Base-by-base conservation (phyloP, 306 rosid species). In the Rosa chinensis region DNA sequence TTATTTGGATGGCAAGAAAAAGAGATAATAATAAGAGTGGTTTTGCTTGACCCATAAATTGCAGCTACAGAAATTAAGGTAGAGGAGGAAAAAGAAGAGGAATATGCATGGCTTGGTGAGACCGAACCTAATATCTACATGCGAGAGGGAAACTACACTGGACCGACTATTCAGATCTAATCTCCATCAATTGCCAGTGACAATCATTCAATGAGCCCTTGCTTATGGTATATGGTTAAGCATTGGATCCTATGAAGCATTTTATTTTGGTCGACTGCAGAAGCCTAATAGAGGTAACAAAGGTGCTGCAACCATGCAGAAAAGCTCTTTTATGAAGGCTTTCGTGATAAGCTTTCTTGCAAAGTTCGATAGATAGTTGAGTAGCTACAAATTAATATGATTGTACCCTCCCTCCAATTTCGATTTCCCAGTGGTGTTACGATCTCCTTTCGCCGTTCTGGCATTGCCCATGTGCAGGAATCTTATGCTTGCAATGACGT, bases 101-200 rank as follows among this genome's bases (percentile, higher is more conserved):
- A 89, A 50, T 87, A 90, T 82, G 97, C 98, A 66, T 95, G 99
- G 99, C 97, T 95, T 81, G 90, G 86, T 13, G 88, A 88, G 93
- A 79, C 85, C 39, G 88, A 85, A 76, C 96, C 99, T 37, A 88
- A 89, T 84, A 91, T 92, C 62, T 85, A 87, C 70, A 95, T 95
- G 99, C 95, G 90, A 45, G 79, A 20, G 14, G 98, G 97, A 69
- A 83, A 55, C 70, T 92, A 95, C 79, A 81, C 87, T 55, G 99
- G 98, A 25, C 98, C 98, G 44, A 70, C 86, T 77, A 87, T 95
- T 85, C 85, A 80, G 83, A 72, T 75, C 48, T 91, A 92, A 86
- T 82, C 72, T 76, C 75, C 59, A 16, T 77, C 75, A 16, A 5
- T 25, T 52, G 13, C 79, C 77, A n/a, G 17, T 10, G 28, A 17